Evolutionary conservation across 495 filamentous ascomycete species (phyloP).

Genomic region (Aspergillus incahuasiensis): DNA sequence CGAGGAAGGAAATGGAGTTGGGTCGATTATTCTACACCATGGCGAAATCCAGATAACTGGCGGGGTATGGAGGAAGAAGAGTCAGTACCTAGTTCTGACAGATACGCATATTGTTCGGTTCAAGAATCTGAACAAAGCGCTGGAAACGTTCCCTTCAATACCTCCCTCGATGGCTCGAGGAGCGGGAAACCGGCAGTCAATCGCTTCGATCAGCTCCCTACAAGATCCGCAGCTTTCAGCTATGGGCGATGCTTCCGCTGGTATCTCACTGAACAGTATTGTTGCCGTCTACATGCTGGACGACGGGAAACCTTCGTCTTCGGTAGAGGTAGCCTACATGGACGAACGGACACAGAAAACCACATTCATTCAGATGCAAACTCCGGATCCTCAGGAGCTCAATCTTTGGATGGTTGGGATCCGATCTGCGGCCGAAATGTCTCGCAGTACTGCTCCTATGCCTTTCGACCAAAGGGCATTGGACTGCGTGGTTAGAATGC

Average conservation of each 20-base stretch:
- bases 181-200: constrained; percentile 47
- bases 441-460: constrained; percentile 47
- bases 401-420: constrained; percentile 72
- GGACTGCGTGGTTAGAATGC: constrained; percentile 57
- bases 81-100: constrained; percentile 88
- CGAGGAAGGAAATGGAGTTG: constrained; percentile 35
- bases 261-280: constrained; percentile 66
- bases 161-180: constrained; percentile 38
- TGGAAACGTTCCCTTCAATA: constrained; percentile 58
- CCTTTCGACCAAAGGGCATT: constrained; percentile 57
- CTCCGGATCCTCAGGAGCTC: constrained; percentile 66
- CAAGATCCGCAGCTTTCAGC: constrained; percentile 55
- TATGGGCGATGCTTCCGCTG: constrained; percentile 42
- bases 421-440: constrained; percentile 53
- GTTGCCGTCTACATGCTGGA: constrained; percentile 77
- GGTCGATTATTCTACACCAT: constrained; percentile 55
- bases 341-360: constrained; percentile 65
- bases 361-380: constrained; percentile 62
- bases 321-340: constrained; percentile 70
- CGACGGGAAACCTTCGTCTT: constrained; percentile 71
- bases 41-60: constrained; percentile 78
- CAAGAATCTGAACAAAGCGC: constrained; percentile 67
- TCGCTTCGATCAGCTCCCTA: constrained; percentile 55
- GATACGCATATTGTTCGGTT: constrained; percentile 77
- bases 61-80: constrained; percentile 77